Evolutionary conservation across 225 moss, liverwort and hornwort species (phyloP).

Genomic region (Polytrichum commune): DNA sequence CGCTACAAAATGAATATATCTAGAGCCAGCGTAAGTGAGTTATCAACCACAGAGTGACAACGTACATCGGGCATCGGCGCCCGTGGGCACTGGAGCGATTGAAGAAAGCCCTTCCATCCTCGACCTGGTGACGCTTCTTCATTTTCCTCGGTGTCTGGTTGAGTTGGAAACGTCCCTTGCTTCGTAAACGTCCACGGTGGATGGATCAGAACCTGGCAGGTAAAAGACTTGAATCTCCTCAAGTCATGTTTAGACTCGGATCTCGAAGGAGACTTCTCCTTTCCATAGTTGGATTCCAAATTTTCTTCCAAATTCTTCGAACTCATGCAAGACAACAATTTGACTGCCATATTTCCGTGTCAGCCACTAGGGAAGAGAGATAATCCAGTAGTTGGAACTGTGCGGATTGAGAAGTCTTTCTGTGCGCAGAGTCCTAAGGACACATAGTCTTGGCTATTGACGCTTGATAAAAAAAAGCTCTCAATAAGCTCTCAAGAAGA

Average conservation of each 20-base stretch:
- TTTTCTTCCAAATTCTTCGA: conserved; percentile 44
- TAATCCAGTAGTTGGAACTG: no score
- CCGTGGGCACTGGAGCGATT: conserved; percentile 1
- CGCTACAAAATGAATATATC: no score
- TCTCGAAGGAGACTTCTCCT: conserved; percentile 26
- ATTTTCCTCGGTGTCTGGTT: conserved; percentile 6
- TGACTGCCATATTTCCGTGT: conserved; percentile 35
- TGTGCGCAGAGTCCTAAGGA: no score
- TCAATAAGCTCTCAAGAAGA: no score
- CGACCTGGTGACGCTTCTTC: background rate
- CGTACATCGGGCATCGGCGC: conserved; percentile 6
- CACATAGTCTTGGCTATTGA: no score
- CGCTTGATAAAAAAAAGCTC: no score
- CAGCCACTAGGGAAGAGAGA: conserved; percentile 2
- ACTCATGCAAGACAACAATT: conserved; percentile 60
- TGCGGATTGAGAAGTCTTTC: no score
- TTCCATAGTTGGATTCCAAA: conserved; percentile 34
- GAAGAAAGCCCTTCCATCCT: conserved; percentile 11
- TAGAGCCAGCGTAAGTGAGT: no score
- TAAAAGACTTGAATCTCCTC: conserved; percentile 9
- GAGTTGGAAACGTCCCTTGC: background rate
- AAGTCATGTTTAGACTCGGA: conserved; percentile 19
- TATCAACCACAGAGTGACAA: background rate
- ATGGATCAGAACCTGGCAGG: conserved; percentile 8
- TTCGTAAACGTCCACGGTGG: conserved; percentile 4